Base-by-base conservation (phyloP, 768 basidiomycete species). In the Amanita jacksonii region DNA sequence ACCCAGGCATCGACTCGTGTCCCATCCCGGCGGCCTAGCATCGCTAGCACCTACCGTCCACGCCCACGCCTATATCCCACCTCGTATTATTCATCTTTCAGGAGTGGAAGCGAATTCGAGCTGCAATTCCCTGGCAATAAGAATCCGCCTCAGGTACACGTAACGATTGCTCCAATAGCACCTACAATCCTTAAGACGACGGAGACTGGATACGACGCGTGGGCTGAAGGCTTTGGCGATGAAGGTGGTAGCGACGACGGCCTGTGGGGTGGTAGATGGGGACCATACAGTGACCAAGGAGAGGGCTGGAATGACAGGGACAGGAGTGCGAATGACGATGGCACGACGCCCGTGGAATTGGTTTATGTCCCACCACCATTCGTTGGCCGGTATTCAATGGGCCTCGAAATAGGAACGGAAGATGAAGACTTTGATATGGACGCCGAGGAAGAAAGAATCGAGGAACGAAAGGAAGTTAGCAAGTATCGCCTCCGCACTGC, bases 121-220 rank as follows among this genome's bases (percentile, higher is more conserved):
- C 22, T 27, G 20, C 39, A 30, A 19, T n/a, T 56, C 33, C 50
- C 53, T 24, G 49, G 39, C n/a, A 22, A 46, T n/a, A 36, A 45
- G 28, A 30, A 40, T 25, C 54, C 61, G 15, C 58, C 37, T 7
- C 44, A 30, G n/a, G 28, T 45, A 1, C 62, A 66, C 50, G 70
- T 73, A 34, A 71, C 63, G 16, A 73, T 71, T 49, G 73, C 64
- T 13, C 70, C 64, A 9, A 74, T 74, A 47, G 68, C 73, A 23
- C 76, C 77, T 6, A 93, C 96, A 4, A 74, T 87, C 36, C 71
- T 98, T 51, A 99, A 98, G 67, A 87, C 87, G 13, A 75, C 69
- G 8, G 68, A 72, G 1, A 64, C 70, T 8, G 72, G 69, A 5
- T 73, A 76, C 41, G 56, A 53, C 8, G 57, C 49, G 5, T 73